Conservation (phyloP, 2,329 filamentous ascomycete species). For the Paradendryphiella salina region DNA sequence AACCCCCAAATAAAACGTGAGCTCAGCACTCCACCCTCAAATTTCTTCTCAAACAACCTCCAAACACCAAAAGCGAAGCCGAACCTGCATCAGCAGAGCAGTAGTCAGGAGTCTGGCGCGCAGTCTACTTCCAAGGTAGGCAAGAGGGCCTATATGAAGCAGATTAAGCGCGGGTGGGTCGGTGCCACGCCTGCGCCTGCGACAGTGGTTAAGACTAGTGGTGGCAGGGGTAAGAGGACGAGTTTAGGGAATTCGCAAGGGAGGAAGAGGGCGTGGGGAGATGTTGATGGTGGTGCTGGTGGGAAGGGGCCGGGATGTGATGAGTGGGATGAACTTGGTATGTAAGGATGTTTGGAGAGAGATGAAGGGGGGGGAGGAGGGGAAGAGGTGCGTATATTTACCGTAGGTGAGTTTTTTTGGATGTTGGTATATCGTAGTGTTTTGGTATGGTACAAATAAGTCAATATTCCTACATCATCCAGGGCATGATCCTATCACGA, state of each 20-base stretch:
- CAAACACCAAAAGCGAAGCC: slow-evolving; percentile 21
- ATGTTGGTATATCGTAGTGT: no score
- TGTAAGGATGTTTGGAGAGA: not conserved
- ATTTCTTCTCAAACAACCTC: slow-evolving; percentile 17
- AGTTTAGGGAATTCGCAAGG: not conserved
- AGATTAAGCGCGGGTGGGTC: slow-evolving; percentile 32
- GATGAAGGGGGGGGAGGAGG: no score
- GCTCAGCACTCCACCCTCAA: slow-evolving; percentile 16
- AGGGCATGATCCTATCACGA: no score
- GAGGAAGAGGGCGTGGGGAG: slow-evolving; percentile 4
- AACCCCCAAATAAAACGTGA: slow-evolving; percentile 31
- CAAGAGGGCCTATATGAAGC: slow-evolving; percentile 21
- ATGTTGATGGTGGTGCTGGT: slow-evolving; percentile 12
- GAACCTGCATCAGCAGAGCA: not conserved
- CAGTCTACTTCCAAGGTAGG: slow-evolving; percentile 14
- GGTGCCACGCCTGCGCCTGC: not conserved
- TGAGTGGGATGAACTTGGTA: slow-evolving; percentile 32
- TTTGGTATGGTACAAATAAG: no score
- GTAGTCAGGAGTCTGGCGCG: not conserved
- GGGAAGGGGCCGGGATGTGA: slow-evolving; percentile 1
- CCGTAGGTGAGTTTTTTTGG: not conserved
- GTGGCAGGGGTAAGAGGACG: not conserved
- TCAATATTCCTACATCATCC: no score
- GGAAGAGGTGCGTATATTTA: not conserved
- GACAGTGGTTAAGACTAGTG: not conserved